A percentile compares a stretch with the other conserved stretches of the same genome.
These are phyloP conservation scores for Aphanomyces astaci DNA, from an alignment of 352 stramenopile species.

Conservation along the genomic window DNA sequence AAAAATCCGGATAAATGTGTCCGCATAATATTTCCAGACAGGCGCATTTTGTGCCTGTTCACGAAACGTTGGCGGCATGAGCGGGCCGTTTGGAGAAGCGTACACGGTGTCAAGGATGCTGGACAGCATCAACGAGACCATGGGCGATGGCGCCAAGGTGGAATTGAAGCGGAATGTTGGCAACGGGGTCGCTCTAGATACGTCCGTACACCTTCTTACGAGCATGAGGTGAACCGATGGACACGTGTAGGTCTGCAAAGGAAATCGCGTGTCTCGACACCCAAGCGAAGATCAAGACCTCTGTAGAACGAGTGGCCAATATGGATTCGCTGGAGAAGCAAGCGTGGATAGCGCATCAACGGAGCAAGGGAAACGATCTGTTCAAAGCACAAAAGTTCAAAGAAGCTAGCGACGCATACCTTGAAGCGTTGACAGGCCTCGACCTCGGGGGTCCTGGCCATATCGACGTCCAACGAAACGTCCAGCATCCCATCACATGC, in stretches of 20 bases:
- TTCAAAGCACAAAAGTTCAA: slow-evolving; percentile 41
- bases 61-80: not conserved
- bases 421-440: slow-evolving; percentile 58
- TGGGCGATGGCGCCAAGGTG: slow-evolving; percentile 43
- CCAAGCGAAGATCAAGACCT: slow-evolving; percentile 65
- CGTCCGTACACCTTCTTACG: not conserved
- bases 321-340: slow-evolving; percentile 33
- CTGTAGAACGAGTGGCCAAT: slow-evolving; percentile 42
- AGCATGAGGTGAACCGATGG: not conserved
- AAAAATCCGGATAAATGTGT: slow-evolving; percentile 1
- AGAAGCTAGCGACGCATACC: slow-evolving; percentile 52
- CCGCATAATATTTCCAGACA: not conserved
- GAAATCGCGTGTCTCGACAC: slow-evolving; percentile 73
- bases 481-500: slow-evolving; percentile 68
- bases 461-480: slow-evolving; percentile 34
- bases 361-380: slow-evolving; percentile 40
- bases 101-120: slow-evolving; percentile 85
- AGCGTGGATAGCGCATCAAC: slow-evolving; percentile 41
- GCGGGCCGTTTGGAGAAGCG: slow-evolving; percentile 26
- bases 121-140: slow-evolving; percentile 66
- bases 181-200: slow-evolving; percentile 68
- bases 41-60: not conserved
- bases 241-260: slow-evolving; percentile 35
- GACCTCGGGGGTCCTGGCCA: slow-evolving; percentile 50
- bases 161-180: slow-evolving; percentile 62